Evolutionary conservation across 1,284 basidiomycete genomes (phyloP).

Genomic region (Leucoagaricus sp.): DNA sequence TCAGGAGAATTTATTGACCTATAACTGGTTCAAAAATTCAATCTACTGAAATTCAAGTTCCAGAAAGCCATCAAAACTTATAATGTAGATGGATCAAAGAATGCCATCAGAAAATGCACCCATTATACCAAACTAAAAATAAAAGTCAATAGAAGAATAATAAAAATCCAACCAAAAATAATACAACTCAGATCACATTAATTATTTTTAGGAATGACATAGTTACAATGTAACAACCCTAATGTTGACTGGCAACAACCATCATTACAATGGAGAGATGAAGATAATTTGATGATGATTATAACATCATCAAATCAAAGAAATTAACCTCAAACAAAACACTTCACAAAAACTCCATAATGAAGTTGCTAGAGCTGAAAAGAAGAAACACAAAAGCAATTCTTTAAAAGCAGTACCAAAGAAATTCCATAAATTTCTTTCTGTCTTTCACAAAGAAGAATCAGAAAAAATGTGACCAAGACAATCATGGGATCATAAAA

Average conservation of each 20-base stretch:
- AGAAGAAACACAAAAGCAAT: not conserved
- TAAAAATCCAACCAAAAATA: too few relatives aligned
- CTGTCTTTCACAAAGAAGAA: not conserved
- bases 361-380: not conserved
- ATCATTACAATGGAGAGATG: not conserved
- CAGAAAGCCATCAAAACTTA: too few relatives aligned
- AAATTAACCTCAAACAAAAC: not conserved
- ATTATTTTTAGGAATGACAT: not conserved
- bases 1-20: too few relatives aligned
- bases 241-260: not conserved
- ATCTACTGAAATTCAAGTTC: too few relatives aligned
- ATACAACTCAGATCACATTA: too few relatives aligned
- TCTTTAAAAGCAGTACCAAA: not conserved
- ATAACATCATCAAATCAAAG: not conserved
- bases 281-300: not conserved
- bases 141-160: too few relatives aligned
- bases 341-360: not conserved
- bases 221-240: not conserved
- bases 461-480: not conserved
- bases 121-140: too few relatives aligned
- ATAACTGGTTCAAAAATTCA: too few relatives aligned
- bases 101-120: too few relatives aligned
- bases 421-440: constrained; percentile 3
- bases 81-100: too few relatives aligned
- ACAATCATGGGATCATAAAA: constrained; percentile 11